Evolutionary conservation across 805 yeast genomes (phyloP), one percentile per base, ranked within the genome.

Genomic region (Teunomyces kruisii): DNA sequence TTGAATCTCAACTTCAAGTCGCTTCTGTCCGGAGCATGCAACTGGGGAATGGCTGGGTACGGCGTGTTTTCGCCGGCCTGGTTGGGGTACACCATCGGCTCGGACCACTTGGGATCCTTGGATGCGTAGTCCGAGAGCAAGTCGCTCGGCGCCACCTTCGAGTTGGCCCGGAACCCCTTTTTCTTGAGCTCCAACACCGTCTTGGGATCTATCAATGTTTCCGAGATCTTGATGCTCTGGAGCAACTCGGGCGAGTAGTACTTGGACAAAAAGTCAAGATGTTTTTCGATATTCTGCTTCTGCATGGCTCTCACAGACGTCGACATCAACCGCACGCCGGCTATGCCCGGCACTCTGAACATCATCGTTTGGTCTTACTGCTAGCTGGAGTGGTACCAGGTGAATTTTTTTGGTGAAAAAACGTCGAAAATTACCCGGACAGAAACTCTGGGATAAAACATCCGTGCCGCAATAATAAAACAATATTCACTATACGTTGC

Each of bases 231-330:
- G 53, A 94, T 88, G 43, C 95, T 80, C 59, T 88, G 87, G 50
- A 92, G 78, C 41, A 91, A 75, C 47, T 84, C 86, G 27, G 90
- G 88, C 7, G 92, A 81, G 64, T 92, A 92, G 71, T 84, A 92
- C 59, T 89, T 81, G 39, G 80, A 65, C 53, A 91, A 74, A 51
- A 72, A 74, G 37, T 79, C 76, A 51, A 81, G 55, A 62, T 84
- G 89, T 46, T 69, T 49, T 10, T 57, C 40, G 2, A 26, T 14
- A 7, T 38, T 38, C 32, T 38, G 30, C 14, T 27, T 28, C 14
- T 38, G 40, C 15, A 26, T 14, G 7, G 15, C 19, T 38, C 40
- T 38, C 19, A n/a, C 14, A 14, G 40, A 14, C 13, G 24, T 27
- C 31, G 40, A 38, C 22, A 38, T 26, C 13, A 38, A 16, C 13